Conservation (phyloP, 495 filamentous ascomycete species). For the Evernia prunastri region DNA sequence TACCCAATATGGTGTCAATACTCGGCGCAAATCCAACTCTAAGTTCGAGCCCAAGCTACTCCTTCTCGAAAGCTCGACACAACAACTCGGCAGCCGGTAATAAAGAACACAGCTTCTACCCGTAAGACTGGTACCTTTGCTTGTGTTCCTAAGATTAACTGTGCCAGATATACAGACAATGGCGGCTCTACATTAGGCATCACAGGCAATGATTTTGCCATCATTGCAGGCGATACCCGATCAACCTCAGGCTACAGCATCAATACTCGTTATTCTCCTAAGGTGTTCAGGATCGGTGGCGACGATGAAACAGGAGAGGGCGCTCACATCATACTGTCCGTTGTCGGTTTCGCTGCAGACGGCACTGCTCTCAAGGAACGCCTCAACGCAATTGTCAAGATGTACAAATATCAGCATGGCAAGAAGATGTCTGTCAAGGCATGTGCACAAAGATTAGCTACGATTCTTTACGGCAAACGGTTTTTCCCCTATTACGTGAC, state of each 20-base stretch:
- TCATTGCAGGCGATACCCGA: slow-evolving; percentile 94
- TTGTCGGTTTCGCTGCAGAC: slow-evolving; percentile 93
- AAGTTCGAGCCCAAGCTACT: slow-evolving; percentile 48
- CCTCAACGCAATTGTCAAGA: slow-evolving; percentile 85
- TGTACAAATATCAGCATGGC: slow-evolving; percentile 93
- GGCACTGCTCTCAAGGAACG: slow-evolving; percentile 84
- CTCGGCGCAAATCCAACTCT: slow-evolving; percentile 35
- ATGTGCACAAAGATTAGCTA: slow-evolving; percentile 85
- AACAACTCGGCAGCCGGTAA: slow-evolving; percentile 39
- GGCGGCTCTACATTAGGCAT: slow-evolving; percentile 95
- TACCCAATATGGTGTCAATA: slow-evolving; percentile 43
- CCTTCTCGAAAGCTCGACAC: slow-evolving; percentile 47
- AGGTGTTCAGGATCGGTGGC: slow-evolving; percentile 93
- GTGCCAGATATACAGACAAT: slow-evolving; percentile 84
- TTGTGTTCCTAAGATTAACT: slow-evolving; percentile 1
- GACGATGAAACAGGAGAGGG: slow-evolving; percentile 76
- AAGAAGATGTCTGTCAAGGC: slow-evolving; percentile 88
- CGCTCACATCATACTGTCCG: slow-evolving; percentile 78
- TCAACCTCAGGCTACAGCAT: slow-evolving; percentile 96
- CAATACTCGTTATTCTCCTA: slow-evolving; percentile 88
- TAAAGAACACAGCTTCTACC: slow-evolving; percentile 84
- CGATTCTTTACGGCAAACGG: slow-evolving; percentile 90
- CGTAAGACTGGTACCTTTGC: slow-evolving; percentile 49
- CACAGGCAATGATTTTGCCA: slow-evolving; percentile 83
- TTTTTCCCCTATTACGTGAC: slow-evolving; percentile 98